These are phyloP conservation scores for Oldenlandia corymbosa DNA, from an alignment of 257 asterid species.

Conservation along the genomic window DNA sequence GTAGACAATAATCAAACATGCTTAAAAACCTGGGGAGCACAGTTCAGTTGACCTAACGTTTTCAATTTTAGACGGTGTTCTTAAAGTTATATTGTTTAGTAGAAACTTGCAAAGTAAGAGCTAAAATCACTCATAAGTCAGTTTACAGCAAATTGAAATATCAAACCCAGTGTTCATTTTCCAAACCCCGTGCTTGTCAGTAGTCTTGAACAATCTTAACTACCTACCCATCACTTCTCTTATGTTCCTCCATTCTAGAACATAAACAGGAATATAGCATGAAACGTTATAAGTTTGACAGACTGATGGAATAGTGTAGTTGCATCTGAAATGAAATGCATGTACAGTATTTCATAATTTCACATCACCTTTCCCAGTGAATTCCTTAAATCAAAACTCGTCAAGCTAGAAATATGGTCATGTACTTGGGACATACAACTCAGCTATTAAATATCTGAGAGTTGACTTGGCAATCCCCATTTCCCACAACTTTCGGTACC, in stretches of 20 bases:
- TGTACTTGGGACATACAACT: neutral
- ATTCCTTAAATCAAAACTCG: no score
- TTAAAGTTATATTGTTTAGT: neutral
- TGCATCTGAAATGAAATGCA: neutral
- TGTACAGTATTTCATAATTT: neutral
- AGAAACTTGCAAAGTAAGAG: neutral
- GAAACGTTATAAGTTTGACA: neutral
- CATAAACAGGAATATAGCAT: neutral
- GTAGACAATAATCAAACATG: neutral
- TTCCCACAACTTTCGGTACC: neutral
- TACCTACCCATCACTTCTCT: neutral
- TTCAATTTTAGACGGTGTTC: neutral
- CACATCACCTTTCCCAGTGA: neutral
- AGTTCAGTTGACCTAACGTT: neutral
- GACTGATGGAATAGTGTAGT: neutral
- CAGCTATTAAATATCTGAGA: neutral
- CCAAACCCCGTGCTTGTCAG: neutral
- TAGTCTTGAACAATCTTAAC: neutral
- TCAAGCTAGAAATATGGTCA: no score
- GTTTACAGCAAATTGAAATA: neutral
- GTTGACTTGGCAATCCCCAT: neutral
- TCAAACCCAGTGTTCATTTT: neutral
- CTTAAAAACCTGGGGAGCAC: neutral
- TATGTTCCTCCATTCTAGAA: neutral
- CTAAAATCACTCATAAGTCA: neutral